Base-by-base conservation (phyloP, 2,329 filamentous ascomycete species). In the Alternaria incomplexa region DNA sequence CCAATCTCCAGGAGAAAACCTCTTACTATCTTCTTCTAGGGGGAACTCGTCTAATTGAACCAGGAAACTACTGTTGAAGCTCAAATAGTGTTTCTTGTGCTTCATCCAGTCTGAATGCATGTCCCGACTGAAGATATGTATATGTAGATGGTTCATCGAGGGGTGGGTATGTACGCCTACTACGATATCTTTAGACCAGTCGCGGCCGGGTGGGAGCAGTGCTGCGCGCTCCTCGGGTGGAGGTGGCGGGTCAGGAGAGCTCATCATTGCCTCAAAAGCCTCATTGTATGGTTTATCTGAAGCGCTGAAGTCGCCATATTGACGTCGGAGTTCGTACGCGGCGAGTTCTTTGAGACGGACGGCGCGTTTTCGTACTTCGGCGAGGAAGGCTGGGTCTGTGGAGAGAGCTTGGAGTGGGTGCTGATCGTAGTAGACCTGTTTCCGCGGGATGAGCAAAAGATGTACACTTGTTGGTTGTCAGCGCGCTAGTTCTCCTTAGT, bases 1-100 rank as follows among this genome's bases (percentile, higher is more conserved):
- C 79, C 91, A 93, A 17, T 85, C 84, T 0, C 81, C 83, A 1
- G 88, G 85, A 59, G 88, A 76, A 66, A 90, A 84, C 62, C 93
- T 82, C 48, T 81, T 79, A 77, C 96, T 93, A 58, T 90, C 87
- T 25, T 82, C 65, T 0, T 85, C 83, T 28, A 98, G 81, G 5
- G 96, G 95, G 53, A 97, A 95, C 63, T 94, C 91, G 22, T 89
- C 89, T 25, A 98, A 74, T 15, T 86, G 84, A 12, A 98, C 87
- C 22, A 99, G 87, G 77, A 98, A 99, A 4, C 87, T 87, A 56
- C 94, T 96, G 30, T 88, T 89, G 81, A 98, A 98, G 67, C 91
- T 96, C 75, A 96, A 93, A 81, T 97, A 98, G 81, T 98, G 96
- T 78, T 93, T 95, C 67, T 89, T 86, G 76, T 95, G 89, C 81